Base-by-base conservation (phyloP, 305 asterid genomes). In the Fraxinus albicans region DNA sequence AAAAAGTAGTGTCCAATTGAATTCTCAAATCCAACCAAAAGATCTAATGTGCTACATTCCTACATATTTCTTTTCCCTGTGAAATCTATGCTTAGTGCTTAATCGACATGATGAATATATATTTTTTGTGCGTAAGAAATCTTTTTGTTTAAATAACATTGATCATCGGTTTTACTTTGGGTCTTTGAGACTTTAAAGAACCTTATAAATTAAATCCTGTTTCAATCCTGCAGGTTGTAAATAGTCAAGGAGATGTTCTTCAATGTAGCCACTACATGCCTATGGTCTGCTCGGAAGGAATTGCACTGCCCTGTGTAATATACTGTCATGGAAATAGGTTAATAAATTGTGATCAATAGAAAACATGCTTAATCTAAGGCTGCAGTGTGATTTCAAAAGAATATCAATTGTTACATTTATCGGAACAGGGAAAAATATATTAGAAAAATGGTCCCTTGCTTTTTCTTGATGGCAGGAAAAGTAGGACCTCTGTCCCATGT, bases 291-390 rank as follows among this genome's bases (percentile, higher is more conserved):
- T 93, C 97, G 33, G 97, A 89, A 81, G 97, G 91, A 86, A 90
- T 87, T 82, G 87, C 85, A 44, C 86, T 94, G 76, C 65, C 65
- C 69, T 95, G 99, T 87, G 97, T 95, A 29, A 93, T 95, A 80
- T 95, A 95, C 79, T 95, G 99, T 88, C 98, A 95, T 83, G 99
- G 99, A 87, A 95, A 95, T 86, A 95, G 99, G 98, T 95, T 79
- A 79, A 91, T 86, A 38, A 82, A 13, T 47, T 47, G 6, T 47
- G 58, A 47, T 13, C 19, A 47, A 47, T n/a, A 55, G 65, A 55
- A 55, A 38, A 33, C 55, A 9, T 65, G 33, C 73, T 34, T 79
- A 77, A 67, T 84, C 33, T 33, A 70, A 69, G 63, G 65, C 35
- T 15, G 60, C 8, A 50, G 21, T 50, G 60, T 50, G 19, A 50